Percentiles rank a stretch among this genome's conserved stretches.
phyloP scores from a whole-genome alignment of 1,284 basidiomycete genomes.

The Mycena citricolor region DNA sequence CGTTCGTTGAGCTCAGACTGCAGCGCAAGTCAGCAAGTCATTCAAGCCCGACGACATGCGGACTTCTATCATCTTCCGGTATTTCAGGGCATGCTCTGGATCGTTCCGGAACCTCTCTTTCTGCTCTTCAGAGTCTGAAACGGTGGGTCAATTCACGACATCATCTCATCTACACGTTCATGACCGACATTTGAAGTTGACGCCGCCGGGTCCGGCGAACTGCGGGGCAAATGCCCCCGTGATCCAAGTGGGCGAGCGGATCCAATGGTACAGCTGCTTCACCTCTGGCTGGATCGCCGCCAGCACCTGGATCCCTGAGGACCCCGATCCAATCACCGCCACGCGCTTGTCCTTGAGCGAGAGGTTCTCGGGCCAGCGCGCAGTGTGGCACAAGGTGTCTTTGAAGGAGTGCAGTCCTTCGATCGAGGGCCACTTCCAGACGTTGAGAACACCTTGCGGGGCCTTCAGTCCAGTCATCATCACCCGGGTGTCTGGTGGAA shows the following conservation, averaged over 20 bases:
- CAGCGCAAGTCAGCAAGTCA: background rate
- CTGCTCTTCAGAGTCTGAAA: constrained; percentile 26
- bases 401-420: constrained; percentile 51
- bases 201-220: constrained; percentile 38
- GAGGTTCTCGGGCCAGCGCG: constrained; percentile 45
- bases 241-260: constrained; percentile 64
- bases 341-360: constrained; percentile 53
- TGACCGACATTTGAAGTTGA: constrained; percentile 18
- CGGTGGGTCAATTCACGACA: background rate
- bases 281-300: constrained; percentile 57
- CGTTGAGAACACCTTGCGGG: constrained; percentile 33
- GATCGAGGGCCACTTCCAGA: constrained; percentile 63
- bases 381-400: constrained; percentile 57
- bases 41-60: background rate
- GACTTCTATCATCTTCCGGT: constrained; percentile 29
- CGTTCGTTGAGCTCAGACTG: constrained; percentile 27
- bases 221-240: constrained; percentile 44
- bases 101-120: constrained; percentile 22
- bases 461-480: background rate
- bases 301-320: constrained; percentile 63
- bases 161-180: background rate
- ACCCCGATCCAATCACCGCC: constrained; percentile 64
- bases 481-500: background rate
- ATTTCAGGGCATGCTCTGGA: constrained; percentile 25
- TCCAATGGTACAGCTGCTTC: constrained; percentile 53